phyloP scores from a whole-genome alignment of 495 filamentous ascomycete genomes.

The Tuber microsphaerosporum region DNA sequence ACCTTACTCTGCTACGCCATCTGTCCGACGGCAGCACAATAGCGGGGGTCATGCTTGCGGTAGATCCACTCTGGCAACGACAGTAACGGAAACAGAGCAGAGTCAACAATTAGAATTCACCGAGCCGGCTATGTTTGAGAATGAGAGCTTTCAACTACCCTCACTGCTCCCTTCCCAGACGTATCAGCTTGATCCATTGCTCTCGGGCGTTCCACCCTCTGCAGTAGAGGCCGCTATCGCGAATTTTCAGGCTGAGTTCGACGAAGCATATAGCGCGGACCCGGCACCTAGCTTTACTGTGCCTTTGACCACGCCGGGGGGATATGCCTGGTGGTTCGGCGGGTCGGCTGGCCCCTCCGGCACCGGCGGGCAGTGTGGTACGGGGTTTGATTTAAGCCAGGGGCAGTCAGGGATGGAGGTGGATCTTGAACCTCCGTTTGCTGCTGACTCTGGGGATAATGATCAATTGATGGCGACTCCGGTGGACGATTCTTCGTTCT shows the following conservation, averaged over 20 bases:
- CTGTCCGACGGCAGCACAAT: not conserved
- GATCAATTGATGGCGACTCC: not conserved
- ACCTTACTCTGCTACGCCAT: not conserved
- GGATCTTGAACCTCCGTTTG: not conserved
- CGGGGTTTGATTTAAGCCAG: conserved; percentile 3
- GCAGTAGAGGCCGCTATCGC: conserved; percentile 6
- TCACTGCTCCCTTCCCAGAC: not conserved
- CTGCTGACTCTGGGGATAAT: not conserved
- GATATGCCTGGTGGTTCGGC: conserved; percentile 56
- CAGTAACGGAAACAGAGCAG: not conserved
- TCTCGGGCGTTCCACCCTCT: not conserved
- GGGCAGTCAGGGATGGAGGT: not conserved
- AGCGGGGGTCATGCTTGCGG: not conserved
- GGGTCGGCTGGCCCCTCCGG: conserved; percentile 20
- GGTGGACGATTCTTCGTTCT: not conserved
- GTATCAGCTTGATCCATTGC: not conserved
- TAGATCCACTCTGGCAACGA: not conserved
- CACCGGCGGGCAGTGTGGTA: not conserved
- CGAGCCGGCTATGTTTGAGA: conserved; percentile 1
- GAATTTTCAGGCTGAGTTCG: conserved; percentile 33
- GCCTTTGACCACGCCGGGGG: conserved; percentile 52
- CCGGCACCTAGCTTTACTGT: conserved; percentile 53
- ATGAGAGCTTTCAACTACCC: conserved; percentile 1
- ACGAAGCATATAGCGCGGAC: conserved; percentile 46
- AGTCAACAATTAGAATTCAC: conserved; percentile 1